Evolutionary conservation across 139 green algal species (phyloP), one percentile per base, ranked within the genome.

Genomic region (Zygnema cylindricum): DNA sequence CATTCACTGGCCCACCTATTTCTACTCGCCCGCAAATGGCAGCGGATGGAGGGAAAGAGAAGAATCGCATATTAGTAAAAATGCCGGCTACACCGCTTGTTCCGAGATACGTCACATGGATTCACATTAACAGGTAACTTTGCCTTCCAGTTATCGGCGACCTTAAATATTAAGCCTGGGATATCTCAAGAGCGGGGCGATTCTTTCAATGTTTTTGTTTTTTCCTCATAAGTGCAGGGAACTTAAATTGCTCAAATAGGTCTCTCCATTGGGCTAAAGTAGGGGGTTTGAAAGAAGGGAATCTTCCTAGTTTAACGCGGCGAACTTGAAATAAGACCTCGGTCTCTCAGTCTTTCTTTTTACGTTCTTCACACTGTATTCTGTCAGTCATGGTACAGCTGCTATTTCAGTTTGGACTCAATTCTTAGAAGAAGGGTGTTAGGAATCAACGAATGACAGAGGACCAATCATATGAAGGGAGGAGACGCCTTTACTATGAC

Each of bases 381-480:
- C 21, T 54, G 11, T 85, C 11, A 11, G 11, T 85, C 78, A 33
- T 32, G 63, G 30, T 39, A 23, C 84, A 22, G 33, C 23, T 3
- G 43, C 55, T n/a, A 82, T 35, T 1, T 39, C n/a, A 1, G 69
- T 33, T 32, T 25, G 55, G 69, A 69, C 36, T 55, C 32, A 86
- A n/a, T 38, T n/a, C 22, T 36, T 32, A 3, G 69, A 33, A 43
- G 25, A n/a, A n/a, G n/a, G 75, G 38, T 32, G 38, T 38, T 78
- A 89, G 85, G 85, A 89, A 89, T 49, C 36, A 88, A 78, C 76
- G 40, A 25, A 89, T 89, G 23, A 38, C 76, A 21, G 85, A 90
- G 22, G 77, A 89, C 1, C 35, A 89, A 0, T 89, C 85, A 1
- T n/a, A 88, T 33, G 76, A 77, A 39, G 85, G 85, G 1, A 43